phyloP scores from a whole-genome alignment of 768 basidiomycete genomes.

The Antrodiella citrinella region DNA sequence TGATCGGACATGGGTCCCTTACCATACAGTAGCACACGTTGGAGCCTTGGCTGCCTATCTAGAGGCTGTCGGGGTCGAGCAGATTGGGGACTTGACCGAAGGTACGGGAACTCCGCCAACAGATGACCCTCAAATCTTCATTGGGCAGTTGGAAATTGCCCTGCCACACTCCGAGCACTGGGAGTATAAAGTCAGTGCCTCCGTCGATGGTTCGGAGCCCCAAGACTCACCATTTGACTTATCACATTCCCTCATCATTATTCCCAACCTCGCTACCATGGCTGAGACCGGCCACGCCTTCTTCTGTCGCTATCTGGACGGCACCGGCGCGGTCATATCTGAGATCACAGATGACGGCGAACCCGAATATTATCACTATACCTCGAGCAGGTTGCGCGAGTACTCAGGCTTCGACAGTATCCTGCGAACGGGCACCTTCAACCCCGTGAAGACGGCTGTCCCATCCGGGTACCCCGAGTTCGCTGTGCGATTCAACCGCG shows the following conservation, averaged over 20 bases:
- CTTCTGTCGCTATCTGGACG: not conserved
- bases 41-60: conserved; percentile 15
- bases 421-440: not conserved
- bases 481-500: not conserved
- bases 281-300: not conserved
- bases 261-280: not conserved
- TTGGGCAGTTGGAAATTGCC: not conserved
- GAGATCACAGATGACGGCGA: not conserved
- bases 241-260: not conserved
- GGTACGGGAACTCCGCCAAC: not conserved
- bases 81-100: not conserved
- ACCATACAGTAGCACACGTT: conserved; percentile 12
- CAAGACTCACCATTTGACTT: not conserved
- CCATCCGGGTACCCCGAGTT: not conserved
- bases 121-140: conserved; percentile 4
- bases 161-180: not conserved
- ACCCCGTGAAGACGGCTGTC: not conserved
- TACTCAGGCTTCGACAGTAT: not conserved
- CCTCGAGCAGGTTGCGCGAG: not conserved
- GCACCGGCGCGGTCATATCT: not conserved
- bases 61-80: conserved; percentile 14
- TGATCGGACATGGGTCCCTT: conserved; percentile 25
- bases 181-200: not conserved
- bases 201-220: not conserved
- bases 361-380: not conserved